Conservation (phyloP, 192 early-diverging fungal genomes). For the Coemansia biformis region DNA sequence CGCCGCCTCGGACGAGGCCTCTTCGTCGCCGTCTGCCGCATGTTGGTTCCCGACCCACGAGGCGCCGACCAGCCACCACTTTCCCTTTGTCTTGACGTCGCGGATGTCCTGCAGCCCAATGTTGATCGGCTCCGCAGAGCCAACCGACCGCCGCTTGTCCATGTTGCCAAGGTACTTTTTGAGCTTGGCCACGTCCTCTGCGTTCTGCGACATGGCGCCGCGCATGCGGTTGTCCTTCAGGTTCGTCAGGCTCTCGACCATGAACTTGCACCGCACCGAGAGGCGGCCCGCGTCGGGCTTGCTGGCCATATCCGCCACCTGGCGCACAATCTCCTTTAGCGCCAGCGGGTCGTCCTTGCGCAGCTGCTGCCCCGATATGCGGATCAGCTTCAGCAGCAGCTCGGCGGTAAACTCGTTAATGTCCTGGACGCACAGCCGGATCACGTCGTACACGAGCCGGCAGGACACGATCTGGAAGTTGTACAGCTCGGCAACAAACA, state of each 20-base stretch:
- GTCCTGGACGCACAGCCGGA: constrained; percentile 62
- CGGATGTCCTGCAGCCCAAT: constrained; percentile 82
- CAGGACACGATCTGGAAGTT: constrained; percentile 85
- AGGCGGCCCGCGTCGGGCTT: constrained; percentile 28
- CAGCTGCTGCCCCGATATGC: constrained; percentile 73
- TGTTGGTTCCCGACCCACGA: constrained; percentile 75
- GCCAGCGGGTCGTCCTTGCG: constrained; percentile 86
- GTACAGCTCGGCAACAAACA: constrained; percentile 78
- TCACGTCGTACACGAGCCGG: constrained; percentile 82
- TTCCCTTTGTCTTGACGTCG: constrained; percentile 75
- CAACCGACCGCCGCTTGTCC: constrained; percentile 46
- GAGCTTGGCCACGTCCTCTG: constrained; percentile 63
- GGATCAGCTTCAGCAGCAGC: constrained; percentile 70
- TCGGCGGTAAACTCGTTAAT: constrained; percentile 84
- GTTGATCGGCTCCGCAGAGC: constrained; percentile 67
- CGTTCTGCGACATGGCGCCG: constrained; percentile 53
- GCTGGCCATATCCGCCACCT: constrained; percentile 36
- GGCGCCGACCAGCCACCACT: constrained; percentile 97
- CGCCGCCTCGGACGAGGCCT: background rate
- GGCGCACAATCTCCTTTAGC: constrained; percentile 81
- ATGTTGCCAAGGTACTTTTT: constrained; percentile 75
- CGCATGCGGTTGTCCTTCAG: constrained; percentile 90
- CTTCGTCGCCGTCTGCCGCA: background rate
- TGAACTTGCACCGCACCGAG: constrained; percentile 72
- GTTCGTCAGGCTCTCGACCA: constrained; percentile 91